phyloP scores from a whole-genome alignment of 164 flowering plant genomes.

The Kalanchoe fedtschenkoi region DNA sequence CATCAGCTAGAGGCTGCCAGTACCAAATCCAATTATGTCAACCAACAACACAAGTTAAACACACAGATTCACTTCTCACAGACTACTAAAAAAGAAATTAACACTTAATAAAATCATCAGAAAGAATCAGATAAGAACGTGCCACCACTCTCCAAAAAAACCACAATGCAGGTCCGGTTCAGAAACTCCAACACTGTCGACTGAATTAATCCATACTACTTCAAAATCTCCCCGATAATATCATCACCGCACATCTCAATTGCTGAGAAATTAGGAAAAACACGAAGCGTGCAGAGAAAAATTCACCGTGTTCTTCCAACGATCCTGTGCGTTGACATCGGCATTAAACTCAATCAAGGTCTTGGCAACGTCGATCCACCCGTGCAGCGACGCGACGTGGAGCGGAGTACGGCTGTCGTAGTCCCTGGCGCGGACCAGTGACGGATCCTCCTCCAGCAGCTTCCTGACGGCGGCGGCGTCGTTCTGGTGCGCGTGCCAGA shows the following conservation, averaged over 20 bases:
- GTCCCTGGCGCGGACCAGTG: slow-evolving; percentile 76
- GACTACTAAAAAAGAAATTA: too few species aligned
- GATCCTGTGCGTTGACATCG: slow-evolving; percentile 95
- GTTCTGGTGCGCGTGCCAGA: slow-evolving; percentile 98
- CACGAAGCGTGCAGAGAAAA: background rate
- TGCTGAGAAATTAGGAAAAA: background rate
- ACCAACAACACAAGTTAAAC: background rate
- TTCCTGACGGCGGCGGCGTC: slow-evolving; percentile 69
- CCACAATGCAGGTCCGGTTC: background rate
- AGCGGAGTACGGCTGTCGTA: slow-evolving; percentile 87
- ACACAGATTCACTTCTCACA: too few species aligned
- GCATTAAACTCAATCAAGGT: slow-evolving; percentile 73
- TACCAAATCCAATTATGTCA: slow-evolving; percentile 6
- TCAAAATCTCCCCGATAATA: background rate
- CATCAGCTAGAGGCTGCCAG: slow-evolving; percentile 95
- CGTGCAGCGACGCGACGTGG: slow-evolving; percentile 93
- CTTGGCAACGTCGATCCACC: slow-evolving; percentile 89
- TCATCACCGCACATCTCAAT: background rate
- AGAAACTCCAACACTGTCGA: too few species aligned
- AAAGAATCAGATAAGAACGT: background rate
- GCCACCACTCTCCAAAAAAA: background rate
- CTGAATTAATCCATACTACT: too few species aligned
- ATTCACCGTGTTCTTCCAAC: slow-evolving; percentile 85
- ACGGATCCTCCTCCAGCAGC: slow-evolving; percentile 78
- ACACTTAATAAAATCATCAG: too few species aligned